Percentiles rank a stretch among this genome's conserved stretches.
Evolutionary conservation across 1,139 yeast species (phyloP).

Genomic region (Geotrichum bryndzae): DNA sequence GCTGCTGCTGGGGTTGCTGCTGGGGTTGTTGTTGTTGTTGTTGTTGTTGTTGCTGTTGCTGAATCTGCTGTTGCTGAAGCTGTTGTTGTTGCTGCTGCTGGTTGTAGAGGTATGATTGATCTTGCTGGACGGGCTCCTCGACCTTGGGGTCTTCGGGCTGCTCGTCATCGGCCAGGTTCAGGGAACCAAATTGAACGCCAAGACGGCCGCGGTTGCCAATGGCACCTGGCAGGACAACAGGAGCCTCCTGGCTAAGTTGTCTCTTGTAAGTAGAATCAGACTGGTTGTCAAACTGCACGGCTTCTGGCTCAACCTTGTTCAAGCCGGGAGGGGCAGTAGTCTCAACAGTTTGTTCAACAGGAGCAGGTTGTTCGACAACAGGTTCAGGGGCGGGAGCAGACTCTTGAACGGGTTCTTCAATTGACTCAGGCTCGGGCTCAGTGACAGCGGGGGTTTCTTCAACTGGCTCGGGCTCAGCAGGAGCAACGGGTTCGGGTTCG

Average conservation of each 20-base stretch:
- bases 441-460: constrained; percentile 5
- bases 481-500: background rate
- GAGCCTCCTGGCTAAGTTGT: constrained; percentile 43
- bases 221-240: constrained; percentile 58
- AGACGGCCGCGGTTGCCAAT: constrained; percentile 49
- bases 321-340: constrained; percentile 7
- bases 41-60: constrained; percentile 15
- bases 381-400: background rate
- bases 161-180: constrained; percentile 40
- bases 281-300: constrained; percentile 3
- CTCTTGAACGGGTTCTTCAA: constrained; percentile 5
- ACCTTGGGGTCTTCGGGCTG: constrained; percentile 19
- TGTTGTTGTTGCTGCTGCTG: constrained; percentile 14
- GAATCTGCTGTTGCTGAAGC: constrained; percentile 17
- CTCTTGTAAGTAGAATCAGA: constrained; percentile 20
- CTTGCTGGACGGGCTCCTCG: constrained; percentile 5
- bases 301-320: constrained; percentile 7
- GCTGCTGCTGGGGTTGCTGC: constrained; percentile 1
- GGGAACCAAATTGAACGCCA: constrained; percentile 67
- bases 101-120: background rate
- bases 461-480: constrained; percentile 18
- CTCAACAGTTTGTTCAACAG: constrained; percentile 10
- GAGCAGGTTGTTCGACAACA: constrained; percentile 2
- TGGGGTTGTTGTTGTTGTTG: constrained; percentile 3
- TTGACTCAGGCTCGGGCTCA: background rate